These are phyloP conservation scores for Zygoascus biomembranicola DNA, from an alignment of 805 yeast species.

Conservation along the genomic window DNA sequence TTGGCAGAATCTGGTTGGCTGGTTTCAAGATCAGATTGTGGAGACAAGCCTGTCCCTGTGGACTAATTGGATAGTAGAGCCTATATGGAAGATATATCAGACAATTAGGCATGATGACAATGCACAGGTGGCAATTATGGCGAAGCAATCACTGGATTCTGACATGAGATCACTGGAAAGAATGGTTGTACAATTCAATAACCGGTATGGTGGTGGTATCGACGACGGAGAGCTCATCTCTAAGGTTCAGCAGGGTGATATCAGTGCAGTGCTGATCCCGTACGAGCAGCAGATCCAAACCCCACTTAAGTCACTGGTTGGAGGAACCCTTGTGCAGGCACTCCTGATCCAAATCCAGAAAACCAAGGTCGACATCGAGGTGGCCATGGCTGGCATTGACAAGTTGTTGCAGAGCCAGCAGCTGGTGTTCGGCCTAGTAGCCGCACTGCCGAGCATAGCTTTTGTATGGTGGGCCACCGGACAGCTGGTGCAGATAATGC, in stretches of 20 bases:
- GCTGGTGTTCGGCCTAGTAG: conserved; percentile 85
- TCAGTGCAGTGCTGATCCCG: conserved; percentile 67
- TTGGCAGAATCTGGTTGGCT: conserved; percentile 43
- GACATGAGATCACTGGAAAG: conserved; percentile 76
- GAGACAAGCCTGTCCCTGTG: conserved; percentile 63
- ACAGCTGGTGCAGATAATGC: conserved; percentile 16
- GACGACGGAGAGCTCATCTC: conserved; percentile 26
- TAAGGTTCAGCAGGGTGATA: conserved; percentile 62
- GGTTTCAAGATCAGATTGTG: conserved; percentile 50
- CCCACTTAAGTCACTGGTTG: conserved; percentile 56
- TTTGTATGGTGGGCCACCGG: conserved; percentile 35
- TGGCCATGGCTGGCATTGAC: conserved; percentile 88
- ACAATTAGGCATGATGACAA: conserved; percentile 81
- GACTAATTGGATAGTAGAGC: conserved; percentile 77
- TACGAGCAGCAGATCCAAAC: conserved; percentile 68
- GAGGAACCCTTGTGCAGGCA: conserved; percentile 69
- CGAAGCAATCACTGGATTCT: conserved; percentile 67
- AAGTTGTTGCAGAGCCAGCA: conserved; percentile 84
- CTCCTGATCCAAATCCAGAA: conserved; percentile 89
- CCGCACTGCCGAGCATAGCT: conserved; percentile 61
- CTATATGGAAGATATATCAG: conserved; percentile 58
- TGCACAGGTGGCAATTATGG: conserved; percentile 64
- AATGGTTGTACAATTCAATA: conserved; percentile 72
- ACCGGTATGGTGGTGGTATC: conserved; percentile 23
- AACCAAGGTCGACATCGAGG: conserved; percentile 88